Percentiles rank a stretch among this genome's conserved stretches.
Evolutionary conservation across 371 early-diverging fungal species (phyloP).

Genomic region (Mortierella sp.): DNA sequence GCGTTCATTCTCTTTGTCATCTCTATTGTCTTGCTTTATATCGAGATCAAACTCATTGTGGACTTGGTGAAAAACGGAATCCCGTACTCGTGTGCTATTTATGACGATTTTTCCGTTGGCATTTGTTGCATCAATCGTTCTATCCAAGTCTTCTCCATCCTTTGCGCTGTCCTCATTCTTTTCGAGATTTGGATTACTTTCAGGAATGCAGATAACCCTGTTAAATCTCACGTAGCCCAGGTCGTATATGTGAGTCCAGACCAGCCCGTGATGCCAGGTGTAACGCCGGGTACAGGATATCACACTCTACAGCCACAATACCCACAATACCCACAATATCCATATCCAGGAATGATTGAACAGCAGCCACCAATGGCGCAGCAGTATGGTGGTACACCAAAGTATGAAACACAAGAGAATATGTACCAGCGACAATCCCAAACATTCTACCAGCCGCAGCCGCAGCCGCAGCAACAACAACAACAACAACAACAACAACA

Average conservation of each 20-base stretch:
- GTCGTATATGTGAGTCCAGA: constrained; percentile 2
- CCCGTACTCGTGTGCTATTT: too few relatives aligned
- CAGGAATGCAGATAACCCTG: not conserved
- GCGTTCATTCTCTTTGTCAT: not conserved
- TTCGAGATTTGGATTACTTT: not conserved
- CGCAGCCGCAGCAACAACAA: constrained; percentile 22
- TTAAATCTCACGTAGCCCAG: not conserved
- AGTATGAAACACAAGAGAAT: not conserved
- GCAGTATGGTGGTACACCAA: not conserved
- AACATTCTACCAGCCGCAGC: constrained; percentile 6
- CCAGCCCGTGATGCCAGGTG: not conserved
- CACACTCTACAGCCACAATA: not conserved
- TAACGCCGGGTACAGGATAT: not conserved
- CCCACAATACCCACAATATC: not conserved
- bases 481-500: constrained; percentile 22
- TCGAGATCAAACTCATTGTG: not conserved
- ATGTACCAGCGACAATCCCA: constrained; percentile 1
- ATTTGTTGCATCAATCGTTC: not conserved
- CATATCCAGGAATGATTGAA: not conserved
- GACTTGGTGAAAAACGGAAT: too few relatives aligned
- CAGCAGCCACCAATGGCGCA: not conserved
- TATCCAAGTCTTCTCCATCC: not conserved
- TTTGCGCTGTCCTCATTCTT: not conserved
- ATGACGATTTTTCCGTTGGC: too few relatives aligned
- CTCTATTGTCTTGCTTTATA: not conserved